Evolutionary conservation across 192 early-diverging fungal genomes (phyloP), one percentile per base, ranked within the genome.

Genomic region (Linnemannia elongata): DNA sequence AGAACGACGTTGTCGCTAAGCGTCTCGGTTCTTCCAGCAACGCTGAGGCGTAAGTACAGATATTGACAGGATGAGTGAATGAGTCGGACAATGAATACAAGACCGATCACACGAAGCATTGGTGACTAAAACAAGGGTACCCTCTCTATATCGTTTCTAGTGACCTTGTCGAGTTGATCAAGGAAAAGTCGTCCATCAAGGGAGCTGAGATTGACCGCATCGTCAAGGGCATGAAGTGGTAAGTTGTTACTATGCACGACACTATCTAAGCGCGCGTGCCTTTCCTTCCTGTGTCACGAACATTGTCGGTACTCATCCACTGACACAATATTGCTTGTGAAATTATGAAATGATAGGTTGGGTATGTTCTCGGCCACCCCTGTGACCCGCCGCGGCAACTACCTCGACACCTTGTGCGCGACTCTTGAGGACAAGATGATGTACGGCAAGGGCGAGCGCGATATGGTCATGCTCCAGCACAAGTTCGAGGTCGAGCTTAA

Each of bases 391-490:
- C 93, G 94, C 60, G 96, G 95, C 68, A 97, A 93, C 78, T 93
- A 93, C 76, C 92, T 98, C 73, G 96, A 99, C 87, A 96, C 97
- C 22, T 93, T 99, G 70, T 99, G 98, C 91, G 97, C 98, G 9
- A 96, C 97, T 22, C 90, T 99, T 15, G 97, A 99, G 89, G 94
- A 97, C 72, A 98, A 97, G 91, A 97, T 98, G 95, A 96, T 97
- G 92, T 99, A 98, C 87, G 96, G 89, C 76, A 91, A 93, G 77
- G 94, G 93, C 55, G 98, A 99, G 90, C 94, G 98, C 82, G 98
- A 99, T 89, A 95, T 99, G 95, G 96, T 98, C 69, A 94, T 99
- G 89, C 93, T 99, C 87, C 98, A 99, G 90, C 98, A 99, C 93
- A 94, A 94, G 88, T 99, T 99, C 87, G 98, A 96, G 83, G 92